Evolutionary conservation across 176 grass and related monocot genomes (phyloP).

Genomic region (Phragmites australis): DNA sequence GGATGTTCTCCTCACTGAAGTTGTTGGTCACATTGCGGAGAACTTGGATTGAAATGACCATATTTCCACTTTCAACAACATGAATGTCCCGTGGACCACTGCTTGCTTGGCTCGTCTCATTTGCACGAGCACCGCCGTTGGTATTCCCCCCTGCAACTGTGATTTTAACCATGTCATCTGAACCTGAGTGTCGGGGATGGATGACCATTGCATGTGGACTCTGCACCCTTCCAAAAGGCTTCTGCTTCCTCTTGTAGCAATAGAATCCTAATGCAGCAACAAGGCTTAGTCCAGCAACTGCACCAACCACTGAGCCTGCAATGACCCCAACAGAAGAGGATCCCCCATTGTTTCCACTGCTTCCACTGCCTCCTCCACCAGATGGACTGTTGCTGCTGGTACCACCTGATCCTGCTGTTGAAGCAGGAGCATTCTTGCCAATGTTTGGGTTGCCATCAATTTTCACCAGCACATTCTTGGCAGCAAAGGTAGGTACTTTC

Average conservation of each 20-base stretch:
- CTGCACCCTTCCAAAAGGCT: constrained; percentile 69
- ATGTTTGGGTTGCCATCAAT: constrained; percentile 60
- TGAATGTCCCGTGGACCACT: constrained; percentile 65
- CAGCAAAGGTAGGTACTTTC: constrained; percentile 57
- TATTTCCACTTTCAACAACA: constrained; percentile 88
- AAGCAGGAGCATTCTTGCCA: constrained; percentile 54
- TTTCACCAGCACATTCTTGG: constrained; percentile 43
- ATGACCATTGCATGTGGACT: constrained; percentile 81
- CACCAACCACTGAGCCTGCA: constrained; percentile 59
- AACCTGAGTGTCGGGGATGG: constrained; percentile 73
- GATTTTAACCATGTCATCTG: constrained; percentile 86
- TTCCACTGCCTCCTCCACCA: not conserved
- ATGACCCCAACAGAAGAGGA: constrained; percentile 51
- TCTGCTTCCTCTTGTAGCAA: constrained; percentile 80
- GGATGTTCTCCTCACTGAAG: constrained; percentile 85
- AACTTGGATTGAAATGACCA: constrained; percentile 97
- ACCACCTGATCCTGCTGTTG: constrained; percentile 31
- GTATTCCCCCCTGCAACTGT: constrained; percentile 55
- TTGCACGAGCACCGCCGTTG: constrained; percentile 48
- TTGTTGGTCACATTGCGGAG: constrained; percentile 95
- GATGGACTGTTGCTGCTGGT: not conserved
- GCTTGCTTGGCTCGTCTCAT: constrained; percentile 53
- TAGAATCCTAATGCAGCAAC: constrained; percentile 64
- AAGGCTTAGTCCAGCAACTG: constrained; percentile 53
- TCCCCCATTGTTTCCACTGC: constrained; percentile 13